Evolutionary conservation across 345 rosid species (phyloP).

Genomic region (Eucalyptus tenuipes): DNA sequence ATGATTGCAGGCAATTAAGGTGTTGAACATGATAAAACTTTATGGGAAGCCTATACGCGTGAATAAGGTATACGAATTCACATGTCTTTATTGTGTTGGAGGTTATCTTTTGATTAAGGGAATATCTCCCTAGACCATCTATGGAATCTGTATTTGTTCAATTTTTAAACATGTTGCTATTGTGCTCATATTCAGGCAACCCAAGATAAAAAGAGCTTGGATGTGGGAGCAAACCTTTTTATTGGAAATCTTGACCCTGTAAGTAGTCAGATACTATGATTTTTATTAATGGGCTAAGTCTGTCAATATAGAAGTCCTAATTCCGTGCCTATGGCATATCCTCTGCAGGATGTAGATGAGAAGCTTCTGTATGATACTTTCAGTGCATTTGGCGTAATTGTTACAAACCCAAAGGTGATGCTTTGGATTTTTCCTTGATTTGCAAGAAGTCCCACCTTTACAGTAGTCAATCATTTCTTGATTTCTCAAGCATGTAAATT

Average conservation of each 20-base stretch:
- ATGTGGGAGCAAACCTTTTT: slow-evolving; percentile 96
- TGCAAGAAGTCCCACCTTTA: neutral
- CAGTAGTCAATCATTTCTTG: neutral
- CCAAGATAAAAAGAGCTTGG: slow-evolving; percentile 98
- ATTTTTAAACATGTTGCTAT: neutral
- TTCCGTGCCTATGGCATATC: neutral
- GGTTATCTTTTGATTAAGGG: neutral
- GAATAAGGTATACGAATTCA: slow-evolving; percentile 47
- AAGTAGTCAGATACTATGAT: slow-evolving; percentile 8
- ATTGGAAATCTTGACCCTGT: slow-evolving; percentile 97
- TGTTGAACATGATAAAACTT: slow-evolving; percentile 96
- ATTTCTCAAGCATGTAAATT: neutral
- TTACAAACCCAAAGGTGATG: slow-evolving; percentile 89
- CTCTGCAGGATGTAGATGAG: slow-evolving; percentile 91
- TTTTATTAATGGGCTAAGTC: neutral
- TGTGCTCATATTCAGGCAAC: slow-evolving; percentile 53
- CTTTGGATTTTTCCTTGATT: neutral
- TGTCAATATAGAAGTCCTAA: neutral
- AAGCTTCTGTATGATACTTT: slow-evolving; percentile 94
- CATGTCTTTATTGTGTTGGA: neutral
- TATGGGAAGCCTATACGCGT: slow-evolving; percentile 93
- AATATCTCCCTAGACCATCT: neutral
- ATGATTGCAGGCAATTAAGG: slow-evolving; percentile 71
- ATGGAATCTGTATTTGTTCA: neutral
- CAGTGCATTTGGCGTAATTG: slow-evolving; percentile 96